Conservation (phyloP, 164 flowering plant genomes). For the Protea cynaroides region DNA sequence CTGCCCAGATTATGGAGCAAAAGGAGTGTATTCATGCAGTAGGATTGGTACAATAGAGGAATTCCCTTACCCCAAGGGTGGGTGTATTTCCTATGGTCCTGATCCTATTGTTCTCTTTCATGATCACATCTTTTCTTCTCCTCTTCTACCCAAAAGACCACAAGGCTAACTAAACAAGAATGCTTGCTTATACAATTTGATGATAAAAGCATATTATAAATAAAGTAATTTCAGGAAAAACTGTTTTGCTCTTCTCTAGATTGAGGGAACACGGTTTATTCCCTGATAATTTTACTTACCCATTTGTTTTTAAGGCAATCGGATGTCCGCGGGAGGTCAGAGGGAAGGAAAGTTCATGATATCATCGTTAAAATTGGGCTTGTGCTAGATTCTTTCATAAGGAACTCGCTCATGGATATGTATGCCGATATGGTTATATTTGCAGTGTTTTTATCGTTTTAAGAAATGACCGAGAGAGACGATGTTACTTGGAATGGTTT, state of each 20-base stretch:
- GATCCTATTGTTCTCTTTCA: constrained; percentile 7
- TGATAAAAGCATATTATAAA: constrained; percentile 52
- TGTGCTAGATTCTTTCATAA: constrained; percentile 50
- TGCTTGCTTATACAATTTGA: constrained; percentile 49
- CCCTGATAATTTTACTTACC: constrained; percentile 76
- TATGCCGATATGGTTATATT: constrained; percentile 45
- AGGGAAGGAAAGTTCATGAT: constrained; percentile 59
- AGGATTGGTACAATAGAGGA: no score
- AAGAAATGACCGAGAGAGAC: constrained; percentile 58
- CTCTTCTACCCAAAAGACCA: constrained; percentile 5
- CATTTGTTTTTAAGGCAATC: constrained; percentile 69
- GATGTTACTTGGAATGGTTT: constrained; percentile 70
- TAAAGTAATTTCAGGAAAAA: constrained; percentile 28
- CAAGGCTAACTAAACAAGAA: constrained; percentile 25
- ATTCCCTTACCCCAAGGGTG: no score
- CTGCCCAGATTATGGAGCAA: no score
- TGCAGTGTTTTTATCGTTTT: constrained; percentile 43
- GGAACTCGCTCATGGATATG: constrained; percentile 71
- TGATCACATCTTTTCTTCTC: constrained; percentile 2
- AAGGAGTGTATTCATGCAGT: no score
- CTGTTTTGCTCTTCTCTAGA: constrained; percentile 32
- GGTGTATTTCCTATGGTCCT: no score
- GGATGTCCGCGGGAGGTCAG: constrained; percentile 39
- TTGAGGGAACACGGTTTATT: constrained; percentile 38
- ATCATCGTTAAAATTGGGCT: constrained; percentile 46